Conservation (phyloP, 331 rosid species). For the Quercus tomentella region DNA sequence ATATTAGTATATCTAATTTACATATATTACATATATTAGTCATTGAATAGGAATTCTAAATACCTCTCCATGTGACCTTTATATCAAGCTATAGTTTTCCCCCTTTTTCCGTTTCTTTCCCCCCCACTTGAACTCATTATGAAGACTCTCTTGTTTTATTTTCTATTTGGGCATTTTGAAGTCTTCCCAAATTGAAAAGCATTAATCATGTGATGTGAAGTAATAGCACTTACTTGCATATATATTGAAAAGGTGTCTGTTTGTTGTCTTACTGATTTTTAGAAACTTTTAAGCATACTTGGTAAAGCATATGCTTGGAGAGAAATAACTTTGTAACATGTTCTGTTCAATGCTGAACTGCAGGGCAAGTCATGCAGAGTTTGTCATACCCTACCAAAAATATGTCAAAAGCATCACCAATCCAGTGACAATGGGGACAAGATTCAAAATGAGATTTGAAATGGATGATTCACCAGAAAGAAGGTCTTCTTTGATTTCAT, state of each 20-base stretch:
- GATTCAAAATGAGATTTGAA: conserved; percentile 87
- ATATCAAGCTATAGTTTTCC: not conserved
- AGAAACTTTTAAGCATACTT: not conserved
- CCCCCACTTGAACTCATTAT: not conserved
- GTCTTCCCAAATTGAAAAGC: not conserved
- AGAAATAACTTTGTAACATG: not conserved
- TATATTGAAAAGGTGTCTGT: not conserved
- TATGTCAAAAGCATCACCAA: conserved; percentile 60
- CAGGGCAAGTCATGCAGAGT: conserved; percentile 93
- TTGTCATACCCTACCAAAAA: conserved; percentile 79
- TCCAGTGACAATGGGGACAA: conserved; percentile 70
- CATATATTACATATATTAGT: not conserved
- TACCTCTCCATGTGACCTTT: not conserved
- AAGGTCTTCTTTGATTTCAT: conserved; percentile 43
- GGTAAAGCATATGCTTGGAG: not conserved
- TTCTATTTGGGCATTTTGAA: not conserved
- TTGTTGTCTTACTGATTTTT: not conserved
- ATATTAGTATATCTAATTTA: not conserved
- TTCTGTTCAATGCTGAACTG: conserved; percentile 14
- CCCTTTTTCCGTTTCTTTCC: not conserved
- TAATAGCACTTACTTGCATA: not conserved
- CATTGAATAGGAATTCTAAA: not conserved
- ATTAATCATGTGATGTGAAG: not conserved
- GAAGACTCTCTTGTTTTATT: not conserved
- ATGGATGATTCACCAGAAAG: conserved; percentile 95